These are phyloP conservation scores for Acacia acuminata DNA, from an alignment of 306 rosid species.

Conservation along the genomic window DNA sequence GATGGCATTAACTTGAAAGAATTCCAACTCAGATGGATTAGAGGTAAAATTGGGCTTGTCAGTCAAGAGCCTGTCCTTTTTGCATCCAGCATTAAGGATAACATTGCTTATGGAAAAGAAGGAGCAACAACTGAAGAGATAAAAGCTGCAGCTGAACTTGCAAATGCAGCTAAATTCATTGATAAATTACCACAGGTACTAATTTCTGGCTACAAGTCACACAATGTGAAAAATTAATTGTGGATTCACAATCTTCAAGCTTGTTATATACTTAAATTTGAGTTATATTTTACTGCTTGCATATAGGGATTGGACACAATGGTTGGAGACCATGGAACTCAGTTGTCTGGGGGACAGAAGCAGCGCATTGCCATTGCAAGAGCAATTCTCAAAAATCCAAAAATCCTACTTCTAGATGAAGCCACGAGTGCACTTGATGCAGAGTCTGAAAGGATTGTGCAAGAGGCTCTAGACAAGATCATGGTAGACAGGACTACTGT, in stretches of 20 bases:
- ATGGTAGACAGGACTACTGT: slow-evolving; percentile 86
- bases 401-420: slow-evolving; percentile 87
- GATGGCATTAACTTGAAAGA: slow-evolving; percentile 81
- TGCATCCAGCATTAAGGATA: slow-evolving; percentile 80
- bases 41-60: slow-evolving; percentile 90
- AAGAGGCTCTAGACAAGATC: slow-evolving; percentile 86
- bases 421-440: slow-evolving; percentile 96
- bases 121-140: slow-evolving; percentile 84
- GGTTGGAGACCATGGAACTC: slow-evolving; percentile 96
- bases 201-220: background rate
- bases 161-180: slow-evolving; percentile 86
- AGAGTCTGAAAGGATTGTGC: slow-evolving; percentile 89
- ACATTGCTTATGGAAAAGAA: slow-evolving; percentile 87
- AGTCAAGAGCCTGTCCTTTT: slow-evolving; percentile 93
- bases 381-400: slow-evolving; percentile 80
- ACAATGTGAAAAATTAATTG: background rate
- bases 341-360: slow-evolving; percentile 89
- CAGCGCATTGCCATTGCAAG: slow-evolving; percentile 93
- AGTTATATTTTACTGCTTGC: background rate
- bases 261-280: background rate
- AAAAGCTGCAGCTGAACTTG: slow-evolving; percentile 70
- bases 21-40: slow-evolving; percentile 82
- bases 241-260: background rate
- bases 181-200: slow-evolving; percentile 85
- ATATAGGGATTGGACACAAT: slow-evolving; percentile 75